phyloP scores from a whole-genome alignment of 1,139 yeast genomes.

The Taiozyma sp. region DNA sequence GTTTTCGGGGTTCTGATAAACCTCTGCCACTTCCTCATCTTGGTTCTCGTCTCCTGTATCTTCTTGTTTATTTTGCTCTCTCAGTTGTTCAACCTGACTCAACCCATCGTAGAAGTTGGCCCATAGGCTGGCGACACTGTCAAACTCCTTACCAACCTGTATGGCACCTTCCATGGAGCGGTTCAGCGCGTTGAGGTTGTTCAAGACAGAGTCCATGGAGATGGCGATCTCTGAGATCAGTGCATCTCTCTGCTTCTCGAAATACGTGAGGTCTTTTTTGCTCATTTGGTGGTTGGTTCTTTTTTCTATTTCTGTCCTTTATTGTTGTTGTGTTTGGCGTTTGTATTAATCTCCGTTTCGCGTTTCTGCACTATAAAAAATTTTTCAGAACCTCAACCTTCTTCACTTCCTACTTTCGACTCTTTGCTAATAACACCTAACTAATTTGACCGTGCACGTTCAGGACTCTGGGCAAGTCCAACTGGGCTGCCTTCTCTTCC shows the following conservation, averaged over 20 bases:
- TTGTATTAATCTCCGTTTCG: neutral
- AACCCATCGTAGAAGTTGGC: slow-evolving; percentile 42
- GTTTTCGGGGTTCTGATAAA: neutral
- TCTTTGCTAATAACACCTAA: neutral
- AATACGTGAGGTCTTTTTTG: slow-evolving; percentile 25
- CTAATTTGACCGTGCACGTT: neutral
- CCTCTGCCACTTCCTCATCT: neutral
- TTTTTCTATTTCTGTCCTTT: neutral
- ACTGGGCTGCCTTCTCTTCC: neutral
- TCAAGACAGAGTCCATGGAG: slow-evolving; percentile 46
- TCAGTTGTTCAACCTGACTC: slow-evolving; percentile 22
- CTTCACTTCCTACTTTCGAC: neutral
- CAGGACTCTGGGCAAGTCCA: neutral
- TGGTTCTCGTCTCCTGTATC: neutral
- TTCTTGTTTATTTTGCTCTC: neutral
- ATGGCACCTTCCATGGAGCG: slow-evolving; percentile 46
- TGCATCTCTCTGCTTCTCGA: slow-evolving; percentile 40
- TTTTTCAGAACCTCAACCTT: neutral
- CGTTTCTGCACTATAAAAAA: neutral
- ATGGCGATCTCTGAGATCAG: slow-evolving; percentile 35
- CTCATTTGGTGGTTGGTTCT: slow-evolving; percentile 2
- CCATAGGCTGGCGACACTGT: slow-evolving; percentile 47
- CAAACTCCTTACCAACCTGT: slow-evolving; percentile 53
- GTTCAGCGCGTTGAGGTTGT: slow-evolving; percentile 44
- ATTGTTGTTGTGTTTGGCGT: neutral